These are phyloP conservation scores for Amphichorda felina DNA, from an alignment of 2,329 filamentous ascomycete genomes.

Conservation along the genomic window DNA sequence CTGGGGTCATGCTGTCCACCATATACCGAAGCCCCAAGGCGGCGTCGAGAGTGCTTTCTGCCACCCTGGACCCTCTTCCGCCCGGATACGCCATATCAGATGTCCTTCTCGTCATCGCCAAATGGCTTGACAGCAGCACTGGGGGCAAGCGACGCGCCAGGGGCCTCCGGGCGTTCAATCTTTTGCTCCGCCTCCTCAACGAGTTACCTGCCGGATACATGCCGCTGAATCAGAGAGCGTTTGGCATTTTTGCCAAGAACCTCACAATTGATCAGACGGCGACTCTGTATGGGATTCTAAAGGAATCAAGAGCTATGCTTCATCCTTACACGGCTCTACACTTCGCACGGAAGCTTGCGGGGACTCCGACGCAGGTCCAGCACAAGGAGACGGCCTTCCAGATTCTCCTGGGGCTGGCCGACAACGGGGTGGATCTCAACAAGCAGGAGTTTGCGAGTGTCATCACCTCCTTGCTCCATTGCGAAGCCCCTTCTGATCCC, in stretches of 20 bases:
- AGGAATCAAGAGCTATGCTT: constrained; percentile 14
- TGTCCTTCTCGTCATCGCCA: constrained; percentile 17
- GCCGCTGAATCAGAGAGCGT: constrained; percentile 23
- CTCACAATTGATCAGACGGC: constrained; percentile 16
- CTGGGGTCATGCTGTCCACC: constrained; percentile 21
- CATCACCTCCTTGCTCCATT: constrained; percentile 43
- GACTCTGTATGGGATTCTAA: constrained; percentile 23
- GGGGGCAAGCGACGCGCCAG: background rate
- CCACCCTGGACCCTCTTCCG: constrained; percentile 21
- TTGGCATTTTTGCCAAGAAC: constrained; percentile 19
- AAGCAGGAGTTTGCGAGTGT: constrained; percentile 34
- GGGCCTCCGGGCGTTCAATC: background rate
- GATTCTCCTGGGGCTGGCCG: constrained; percentile 24
- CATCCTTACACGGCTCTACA: constrained; percentile 33
- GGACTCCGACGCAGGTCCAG: constrained; percentile 23
- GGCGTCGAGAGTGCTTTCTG: constrained; percentile 19
- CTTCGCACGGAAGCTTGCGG: constrained; percentile 33
- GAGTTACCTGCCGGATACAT: constrained; percentile 16
- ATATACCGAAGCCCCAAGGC: constrained; percentile 19
- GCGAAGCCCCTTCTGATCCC: background rate
- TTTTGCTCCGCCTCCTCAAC: constrained; percentile 1
- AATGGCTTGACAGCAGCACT: constrained; percentile 1
- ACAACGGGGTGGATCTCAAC: constrained; percentile 30
- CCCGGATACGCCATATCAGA: constrained; percentile 26
- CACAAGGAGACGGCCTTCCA: constrained; percentile 31